Conservation (phyloP, 768 basidiomycete genomes). For the Asterophora lycoperdoides region DNA sequence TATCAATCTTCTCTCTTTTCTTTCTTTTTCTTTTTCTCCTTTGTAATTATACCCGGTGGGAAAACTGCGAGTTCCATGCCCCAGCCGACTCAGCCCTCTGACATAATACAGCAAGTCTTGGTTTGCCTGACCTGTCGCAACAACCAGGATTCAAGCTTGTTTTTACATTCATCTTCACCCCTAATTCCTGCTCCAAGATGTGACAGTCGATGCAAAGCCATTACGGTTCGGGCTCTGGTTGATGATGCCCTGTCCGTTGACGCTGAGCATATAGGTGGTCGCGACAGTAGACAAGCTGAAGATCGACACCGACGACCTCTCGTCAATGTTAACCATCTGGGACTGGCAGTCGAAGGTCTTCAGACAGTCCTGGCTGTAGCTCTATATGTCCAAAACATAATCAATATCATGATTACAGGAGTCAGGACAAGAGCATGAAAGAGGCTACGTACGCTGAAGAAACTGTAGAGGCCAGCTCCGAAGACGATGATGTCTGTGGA, state of each 20-base stretch:
- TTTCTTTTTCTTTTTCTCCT: no score
- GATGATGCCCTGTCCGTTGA: conserved; percentile 43
- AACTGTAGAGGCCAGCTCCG: conserved; percentile 68
- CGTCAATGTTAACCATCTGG: conserved; percentile 52
- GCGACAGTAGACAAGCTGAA: conserved; percentile 62
- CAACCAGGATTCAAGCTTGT: no score
- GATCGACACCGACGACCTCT: conserved; percentile 42
- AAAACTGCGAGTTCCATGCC: no score
- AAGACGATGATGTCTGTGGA: conserved; percentile 60
- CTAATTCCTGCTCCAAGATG: conserved; percentile 37
- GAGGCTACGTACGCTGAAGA: conserved; percentile 46
- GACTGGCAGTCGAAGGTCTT: conserved; percentile 45
- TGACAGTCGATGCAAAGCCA: conserved; percentile 53
- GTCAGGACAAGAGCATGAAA: no score
- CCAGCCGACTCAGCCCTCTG: no score
- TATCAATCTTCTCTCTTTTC: no score
- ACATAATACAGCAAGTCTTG: no score
- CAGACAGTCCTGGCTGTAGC: conserved; percentile 50
- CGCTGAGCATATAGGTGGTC: conserved; percentile 47
- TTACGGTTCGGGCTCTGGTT: conserved; percentile 47
- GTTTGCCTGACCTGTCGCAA: no score
- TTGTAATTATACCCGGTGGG: no score
- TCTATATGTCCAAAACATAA: conserved; percentile 27
- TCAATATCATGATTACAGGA: no score
- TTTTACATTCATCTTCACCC: no score